A percentile compares a stretch with the other conserved stretches of the same genome.
Evolutionary conservation across 202 grass and related monocot genomes (phyloP).

Genomic region (Zizania palustris): DNA sequence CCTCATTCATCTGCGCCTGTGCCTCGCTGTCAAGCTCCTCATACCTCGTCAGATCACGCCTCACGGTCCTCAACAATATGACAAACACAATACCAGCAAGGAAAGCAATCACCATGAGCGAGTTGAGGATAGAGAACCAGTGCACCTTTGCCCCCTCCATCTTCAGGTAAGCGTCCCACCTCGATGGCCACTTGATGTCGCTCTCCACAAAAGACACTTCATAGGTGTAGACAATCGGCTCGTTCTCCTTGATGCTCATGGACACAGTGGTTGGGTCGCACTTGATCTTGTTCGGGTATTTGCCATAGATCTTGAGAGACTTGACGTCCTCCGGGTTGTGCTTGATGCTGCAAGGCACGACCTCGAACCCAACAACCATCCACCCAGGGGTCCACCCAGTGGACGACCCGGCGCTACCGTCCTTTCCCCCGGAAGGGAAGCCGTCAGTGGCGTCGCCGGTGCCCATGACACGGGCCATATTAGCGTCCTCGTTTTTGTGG

Average conservation of each 20-base stretch:
- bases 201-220: conserved; percentile 82
- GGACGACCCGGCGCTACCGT: conserved; percentile 2
- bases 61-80: conserved; percentile 82
- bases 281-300: conserved; percentile 64
- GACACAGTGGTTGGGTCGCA: conserved; percentile 78
- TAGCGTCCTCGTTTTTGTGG: conserved; percentile 89
- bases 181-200: conserved; percentile 84
- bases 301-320: conserved; percentile 60
- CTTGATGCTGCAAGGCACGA: conserved; percentile 81
- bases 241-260: conserved; percentile 84
- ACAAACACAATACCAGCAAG: conserved; percentile 89
- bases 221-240: conserved; percentile 84
- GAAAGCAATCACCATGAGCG: conserved; percentile 89
- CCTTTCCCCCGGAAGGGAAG: conserved; percentile 49
- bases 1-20: conserved; percentile 90
- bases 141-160: conserved; percentile 97
- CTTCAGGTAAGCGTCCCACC: conserved; percentile 94
- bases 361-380: conserved; percentile 93
- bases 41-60: conserved; percentile 80
- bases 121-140: conserved; percentile 97
- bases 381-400: conserved; percentile 74
- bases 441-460: conserved; percentile 70
- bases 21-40: conserved; percentile 94
- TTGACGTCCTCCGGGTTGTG: conserved; percentile 68
- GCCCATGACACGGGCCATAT: conserved; percentile 80